Evolutionary conservation across 2,329 filamentous ascomycete genomes (phyloP).

Genomic region (Colletotrichum musicola): DNA sequence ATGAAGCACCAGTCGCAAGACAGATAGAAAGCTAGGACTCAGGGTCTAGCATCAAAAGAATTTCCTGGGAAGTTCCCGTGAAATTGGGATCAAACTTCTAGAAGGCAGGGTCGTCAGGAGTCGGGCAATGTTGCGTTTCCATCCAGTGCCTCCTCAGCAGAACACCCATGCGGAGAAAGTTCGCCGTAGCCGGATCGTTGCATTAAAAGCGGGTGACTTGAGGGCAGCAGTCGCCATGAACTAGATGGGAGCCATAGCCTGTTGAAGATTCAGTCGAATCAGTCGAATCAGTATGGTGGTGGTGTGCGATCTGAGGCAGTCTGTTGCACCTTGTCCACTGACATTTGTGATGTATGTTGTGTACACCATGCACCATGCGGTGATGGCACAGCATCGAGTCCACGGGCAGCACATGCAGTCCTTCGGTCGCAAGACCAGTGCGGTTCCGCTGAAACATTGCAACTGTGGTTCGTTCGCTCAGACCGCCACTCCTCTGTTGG

Average conservation of each 20-base stretch:
- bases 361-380: neutral
- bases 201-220: conserved; percentile 13
- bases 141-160: conserved; percentile 13
- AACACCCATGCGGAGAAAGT: conserved; percentile 13
- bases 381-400: neutral
- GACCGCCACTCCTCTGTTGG: conserved; percentile 25
- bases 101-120: conserved; percentile 26
- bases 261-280: conserved; percentile 27
- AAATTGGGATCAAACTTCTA: conserved; percentile 21
- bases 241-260: neutral
- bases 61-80: neutral
- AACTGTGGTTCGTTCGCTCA: conserved; percentile 37
- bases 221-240: neutral
- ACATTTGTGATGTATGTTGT: neutral
- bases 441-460: conserved; percentile 31
- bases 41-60: conserved; percentile 5
- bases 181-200: conserved; percentile 20
- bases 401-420: neutral
- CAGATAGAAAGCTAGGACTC: neutral
- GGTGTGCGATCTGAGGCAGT: conserved; percentile 7
- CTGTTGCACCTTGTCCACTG: conserved; percentile 1
- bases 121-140: conserved; percentile 14
- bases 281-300: conserved; percentile 15
- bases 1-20: neutral
- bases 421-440: conserved; percentile 2